Percentiles rank a stretch among this genome's conserved stretches.
Conservation (phyloP, 164 flowering plant genomes). For the Vitis labrusca region DNA sequence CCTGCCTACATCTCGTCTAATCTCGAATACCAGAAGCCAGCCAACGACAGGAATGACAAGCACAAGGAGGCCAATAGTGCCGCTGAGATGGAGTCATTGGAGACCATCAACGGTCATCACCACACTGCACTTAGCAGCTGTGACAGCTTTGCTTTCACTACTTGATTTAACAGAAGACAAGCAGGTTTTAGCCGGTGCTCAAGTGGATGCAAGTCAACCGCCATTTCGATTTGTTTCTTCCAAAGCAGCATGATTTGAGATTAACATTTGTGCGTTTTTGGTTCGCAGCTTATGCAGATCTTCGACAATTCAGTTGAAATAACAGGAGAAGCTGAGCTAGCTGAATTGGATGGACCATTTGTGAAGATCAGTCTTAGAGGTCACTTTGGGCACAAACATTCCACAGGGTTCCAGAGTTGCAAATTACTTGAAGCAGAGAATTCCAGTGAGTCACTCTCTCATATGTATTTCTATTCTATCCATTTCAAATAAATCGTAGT, state of each 20-base stretch:
- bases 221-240: neutral
- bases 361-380: constrained; percentile 85
- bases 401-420: constrained; percentile 72
- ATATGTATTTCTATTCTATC: too few species aligned
- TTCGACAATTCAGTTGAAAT: constrained; percentile 56
- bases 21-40: too few species aligned
- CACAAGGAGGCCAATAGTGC: too few species aligned
- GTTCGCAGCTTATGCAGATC: constrained; percentile 66
- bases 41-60: too few species aligned
- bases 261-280: neutral
- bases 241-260: neutral
- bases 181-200: constrained; percentile 46
- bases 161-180: constrained; percentile 64
- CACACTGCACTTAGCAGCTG: neutral
- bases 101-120: constrained; percentile 2
- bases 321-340: too few species aligned
- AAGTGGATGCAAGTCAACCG: constrained; percentile 34
- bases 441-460: constrained; percentile 58
- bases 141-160: constrained; percentile 33
- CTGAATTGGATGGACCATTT: too few species aligned
- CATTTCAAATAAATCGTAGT: too few species aligned
- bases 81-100: neutral
- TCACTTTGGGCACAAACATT: constrained; percentile 85
- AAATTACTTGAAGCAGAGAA: constrained; percentile 83
- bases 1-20: too few species aligned